Base-by-base conservation (phyloP, 108 stramenopile species). In the Epithemia pelagica region DNA sequence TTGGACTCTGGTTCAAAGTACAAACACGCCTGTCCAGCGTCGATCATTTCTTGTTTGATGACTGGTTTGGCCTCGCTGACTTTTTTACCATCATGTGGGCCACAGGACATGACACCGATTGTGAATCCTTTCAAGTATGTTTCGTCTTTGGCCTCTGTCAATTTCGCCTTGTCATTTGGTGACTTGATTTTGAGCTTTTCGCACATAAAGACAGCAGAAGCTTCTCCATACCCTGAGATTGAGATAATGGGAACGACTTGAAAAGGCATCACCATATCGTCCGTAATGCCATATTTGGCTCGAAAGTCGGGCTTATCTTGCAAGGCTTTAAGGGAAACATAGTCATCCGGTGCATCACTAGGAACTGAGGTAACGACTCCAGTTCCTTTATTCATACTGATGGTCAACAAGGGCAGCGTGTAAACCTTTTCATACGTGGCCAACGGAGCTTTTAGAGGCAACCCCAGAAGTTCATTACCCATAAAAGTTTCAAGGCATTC, bases 261-360 rank as follows among this genome's bases (percentile, higher is more conserved):
- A 59, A 78, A 96, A 30, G 91, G 89, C 33, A 83, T 80, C 5
- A 97, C 95, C 95, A 96, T 95, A 32, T 96, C 91, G 52, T 83
- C 95, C 21, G 91, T 90, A 59, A 99, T 87, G 58, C 77, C 90
- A 80, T 86, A 97, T 82, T 99, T 99, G n/a, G 84, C 91, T 28
- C 96, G 92, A 62, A 90, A 96, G 66, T 91, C 88, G 23, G 90
- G 85, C 76, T 99, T 96, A 28, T 96, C 90, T 80, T 96, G 87
- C 64, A 98, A 81, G 24, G 95, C 94, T 56, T 93, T 84, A 22
- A 99, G 85, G 15, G 94, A 87, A 1, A 94, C 94, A 68, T 96
- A 99, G 83, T 99, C 98, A 72, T 97, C 98, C 1, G 98, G 96
- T 23, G 97, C 96, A 71, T 99, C 97, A 61, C 92, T 94, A n/a